Percentiles rank a stretch among this genome's conserved stretches.
Conservation (phyloP, 371 early-diverging fungal species). For the Mucor racemosus region DNA sequence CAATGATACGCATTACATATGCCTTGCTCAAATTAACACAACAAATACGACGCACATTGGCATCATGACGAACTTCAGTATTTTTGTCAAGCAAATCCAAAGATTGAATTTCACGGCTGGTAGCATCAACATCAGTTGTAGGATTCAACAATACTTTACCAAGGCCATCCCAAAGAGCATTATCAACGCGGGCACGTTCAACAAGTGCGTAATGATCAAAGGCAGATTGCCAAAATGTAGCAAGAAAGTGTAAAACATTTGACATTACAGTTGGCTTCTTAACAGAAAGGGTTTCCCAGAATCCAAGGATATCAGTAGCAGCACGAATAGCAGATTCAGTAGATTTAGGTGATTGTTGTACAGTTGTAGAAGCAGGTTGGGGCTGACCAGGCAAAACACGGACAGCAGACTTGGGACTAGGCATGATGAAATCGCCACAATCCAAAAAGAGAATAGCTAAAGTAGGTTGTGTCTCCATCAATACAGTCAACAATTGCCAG, state of each 20-base stretch:
- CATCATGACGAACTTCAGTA: background rate
- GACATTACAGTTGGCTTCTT: slow-evolving; percentile 47
- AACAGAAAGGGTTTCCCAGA: slow-evolving; percentile 42
- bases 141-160: slow-evolving; percentile 46
- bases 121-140: slow-evolving; percentile 9
- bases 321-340: slow-evolving; percentile 48
- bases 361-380: background rate
- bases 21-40: slow-evolving; percentile 47
- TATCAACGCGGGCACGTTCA: slow-evolving; percentile 49
- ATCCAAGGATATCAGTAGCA: slow-evolving; percentile 36
- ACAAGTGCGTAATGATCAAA: slow-evolving; percentile 54
- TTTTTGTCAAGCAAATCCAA: slow-evolving; percentile 16
- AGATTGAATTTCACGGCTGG: background rate
- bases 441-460: slow-evolving; percentile 51
- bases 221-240: slow-evolving; percentile 53
- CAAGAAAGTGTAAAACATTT: slow-evolving; percentile 44
- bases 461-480: slow-evolving; percentile 52
- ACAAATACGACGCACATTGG: slow-evolving; percentile 38
- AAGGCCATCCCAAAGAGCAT: slow-evolving; percentile 45
- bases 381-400: slow-evolving; percentile 55
- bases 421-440: slow-evolving; percentile 56
- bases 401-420: slow-evolving; percentile 54
- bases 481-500: slow-evolving; percentile 46
- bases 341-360: background rate
- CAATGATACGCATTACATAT: slow-evolving; percentile 43